Percentiles rank a stretch among this genome's conserved stretches.
Conservation (phyloP, 495 filamentous ascomycete species). For the Penicillium atrosanguineum region DNA sequence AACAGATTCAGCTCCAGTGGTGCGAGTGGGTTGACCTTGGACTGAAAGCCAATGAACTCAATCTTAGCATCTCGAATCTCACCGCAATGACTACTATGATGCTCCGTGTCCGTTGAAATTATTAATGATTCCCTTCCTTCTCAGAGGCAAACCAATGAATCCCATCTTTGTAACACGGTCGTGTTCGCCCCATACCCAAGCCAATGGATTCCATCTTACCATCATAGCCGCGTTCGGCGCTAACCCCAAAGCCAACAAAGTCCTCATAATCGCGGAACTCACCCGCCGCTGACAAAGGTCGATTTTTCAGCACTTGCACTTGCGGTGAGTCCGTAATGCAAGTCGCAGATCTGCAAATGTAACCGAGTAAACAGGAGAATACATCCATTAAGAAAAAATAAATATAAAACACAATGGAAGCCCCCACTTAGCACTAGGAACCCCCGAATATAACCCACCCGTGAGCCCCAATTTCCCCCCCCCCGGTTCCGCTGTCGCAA, state of each 20-base stretch:
- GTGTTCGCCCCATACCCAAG: neutral
- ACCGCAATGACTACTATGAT: no score
- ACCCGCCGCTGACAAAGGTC: constrained; percentile 9
- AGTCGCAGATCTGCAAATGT: neutral
- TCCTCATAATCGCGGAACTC: constrained; percentile 1
- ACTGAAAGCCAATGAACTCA: no score
- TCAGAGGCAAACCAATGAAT: no score
- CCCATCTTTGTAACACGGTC: no score
- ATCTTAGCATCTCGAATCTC: no score
- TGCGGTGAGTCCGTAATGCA: neutral
- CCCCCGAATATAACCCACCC: neutral
- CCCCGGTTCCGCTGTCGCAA: neutral
- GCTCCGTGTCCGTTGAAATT: no score
- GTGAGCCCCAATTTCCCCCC: neutral
- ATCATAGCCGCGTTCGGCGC: no score
- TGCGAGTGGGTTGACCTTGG: no score
- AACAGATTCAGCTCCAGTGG: no score
- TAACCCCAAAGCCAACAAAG: neutral
- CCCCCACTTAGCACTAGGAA: neutral
- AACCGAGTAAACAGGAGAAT: neutral
- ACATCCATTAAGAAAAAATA: neutral
- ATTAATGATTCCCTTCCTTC: no score
- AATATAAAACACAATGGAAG: neutral
- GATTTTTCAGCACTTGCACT: constrained; percentile 11
- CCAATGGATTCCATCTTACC: neutral